Conservation (phyloP, 139 green algal genomes). For the Chlorella vulgaris region DNA sequence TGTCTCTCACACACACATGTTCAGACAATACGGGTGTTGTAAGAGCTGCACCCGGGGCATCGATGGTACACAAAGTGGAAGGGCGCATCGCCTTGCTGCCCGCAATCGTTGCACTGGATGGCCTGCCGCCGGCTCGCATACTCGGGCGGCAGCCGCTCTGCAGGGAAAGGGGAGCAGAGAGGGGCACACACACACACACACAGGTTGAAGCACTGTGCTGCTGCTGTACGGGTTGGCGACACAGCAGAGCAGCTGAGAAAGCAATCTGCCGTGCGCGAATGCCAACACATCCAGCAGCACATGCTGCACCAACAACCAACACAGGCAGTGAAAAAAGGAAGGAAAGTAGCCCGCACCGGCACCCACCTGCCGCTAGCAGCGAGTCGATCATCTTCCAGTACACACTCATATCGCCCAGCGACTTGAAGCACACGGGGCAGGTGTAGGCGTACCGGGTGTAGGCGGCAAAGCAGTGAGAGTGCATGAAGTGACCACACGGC, state of each 20-base stretch:
- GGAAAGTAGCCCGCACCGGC: too few relatives aligned
- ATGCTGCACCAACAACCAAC: too few relatives aligned
- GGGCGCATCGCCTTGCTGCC: constrained; percentile 54
- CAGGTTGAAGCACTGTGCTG: not conserved
- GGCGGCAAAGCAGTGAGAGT: constrained; percentile 90
- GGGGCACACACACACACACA: not conserved
- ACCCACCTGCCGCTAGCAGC: constrained; percentile 64
- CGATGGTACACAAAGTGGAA: constrained; percentile 99
- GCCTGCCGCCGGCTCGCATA: constrained; percentile 73
- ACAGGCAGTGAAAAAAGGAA: too few relatives aligned
- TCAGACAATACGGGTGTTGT: constrained; percentile 91
- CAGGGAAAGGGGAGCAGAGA: too few relatives aligned
- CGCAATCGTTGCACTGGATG: constrained; percentile 96
- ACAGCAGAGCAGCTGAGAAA: too few relatives aligned
- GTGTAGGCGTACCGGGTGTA: constrained; percentile 93
- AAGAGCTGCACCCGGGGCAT: constrained; percentile 84
- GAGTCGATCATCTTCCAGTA: constrained; percentile 97
- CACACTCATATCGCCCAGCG: constrained; percentile 93
- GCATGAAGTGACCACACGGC: constrained; percentile 97
- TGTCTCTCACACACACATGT: not conserved
- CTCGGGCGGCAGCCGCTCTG: constrained; percentile 67
- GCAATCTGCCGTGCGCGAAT: too few relatives aligned
- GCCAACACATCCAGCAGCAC: too few relatives aligned
- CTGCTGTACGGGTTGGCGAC: too few relatives aligned
- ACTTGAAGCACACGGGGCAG: constrained; percentile 96